A percentile compares a stretch with the other conserved stretches of the same genome.
phyloP scores from a whole-genome alignment of 352 stramenopile species.

The Globisporangium uncinulatum region DNA sequence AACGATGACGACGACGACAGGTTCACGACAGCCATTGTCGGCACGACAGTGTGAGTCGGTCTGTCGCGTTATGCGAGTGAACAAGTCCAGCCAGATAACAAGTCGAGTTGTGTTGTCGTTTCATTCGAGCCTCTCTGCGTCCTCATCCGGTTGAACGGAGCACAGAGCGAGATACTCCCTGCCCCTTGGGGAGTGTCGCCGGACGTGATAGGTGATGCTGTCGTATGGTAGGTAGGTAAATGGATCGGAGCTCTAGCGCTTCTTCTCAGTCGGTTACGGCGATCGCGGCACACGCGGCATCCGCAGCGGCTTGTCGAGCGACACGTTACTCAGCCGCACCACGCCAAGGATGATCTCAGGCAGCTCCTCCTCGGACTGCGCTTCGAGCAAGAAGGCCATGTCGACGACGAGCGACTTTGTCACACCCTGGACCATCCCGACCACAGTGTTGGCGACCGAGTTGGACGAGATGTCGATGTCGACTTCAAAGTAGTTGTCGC shows the following conservation, averaged over 20 bases:
- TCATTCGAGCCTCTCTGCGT: no score
- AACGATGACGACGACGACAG: constrained; percentile 4
- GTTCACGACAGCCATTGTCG: neutral
- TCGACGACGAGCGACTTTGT: constrained; percentile 88
- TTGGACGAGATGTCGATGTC: constrained; percentile 94
- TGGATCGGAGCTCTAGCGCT: no score
- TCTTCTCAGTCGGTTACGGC: constrained; percentile 1
- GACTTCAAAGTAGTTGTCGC: constrained; percentile 94
- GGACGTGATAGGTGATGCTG: neutral
- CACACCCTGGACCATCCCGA: constrained; percentile 86
- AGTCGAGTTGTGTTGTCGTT: no score
- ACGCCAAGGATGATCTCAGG: constrained; percentile 76
- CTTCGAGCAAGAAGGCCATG: constrained; percentile 85
- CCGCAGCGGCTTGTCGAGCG: constrained; percentile 66
- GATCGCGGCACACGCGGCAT: constrained; percentile 22
- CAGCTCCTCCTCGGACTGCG: constrained; percentile 83
- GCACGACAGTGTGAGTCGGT: neutral
- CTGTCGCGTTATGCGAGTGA: no score
- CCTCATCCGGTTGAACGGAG: no score
- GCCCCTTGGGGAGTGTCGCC: no score
- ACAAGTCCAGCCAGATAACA: no score
- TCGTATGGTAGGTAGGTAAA: neutral
- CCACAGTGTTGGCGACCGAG: constrained; percentile 86
- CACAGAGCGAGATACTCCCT: no score
- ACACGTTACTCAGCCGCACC: constrained; percentile 79